Percentiles rank a stretch among this genome's conserved stretches.
These are phyloP conservation scores for Metroxylon sagu DNA, from an alignment of 176 grass and related monocot genomes.

Conservation along the genomic window DNA sequence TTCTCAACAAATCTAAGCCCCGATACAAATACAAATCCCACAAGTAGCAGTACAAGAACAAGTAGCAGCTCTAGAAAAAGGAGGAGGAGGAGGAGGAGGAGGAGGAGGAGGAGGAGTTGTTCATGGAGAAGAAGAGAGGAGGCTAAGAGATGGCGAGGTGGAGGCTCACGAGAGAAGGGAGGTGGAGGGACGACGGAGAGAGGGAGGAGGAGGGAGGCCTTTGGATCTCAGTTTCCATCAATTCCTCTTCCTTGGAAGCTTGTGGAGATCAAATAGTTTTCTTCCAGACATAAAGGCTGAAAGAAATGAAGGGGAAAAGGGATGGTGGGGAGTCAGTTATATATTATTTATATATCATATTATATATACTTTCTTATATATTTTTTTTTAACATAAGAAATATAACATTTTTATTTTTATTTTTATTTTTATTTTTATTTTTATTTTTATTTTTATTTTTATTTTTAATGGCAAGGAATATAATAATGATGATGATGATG, in stretches of 20 bases:
- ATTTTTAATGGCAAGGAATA: too few species aligned
- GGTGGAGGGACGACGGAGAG: background rate
- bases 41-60: too few species aligned
- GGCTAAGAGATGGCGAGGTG: background rate
- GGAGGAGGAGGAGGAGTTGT: background rate
- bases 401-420: too few species aligned
- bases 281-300: constrained; percentile 5
- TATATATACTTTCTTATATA: too few species aligned
- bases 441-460: too few species aligned
- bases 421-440: too few species aligned
- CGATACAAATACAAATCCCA: too few species aligned
- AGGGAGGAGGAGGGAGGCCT: background rate
- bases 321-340: constrained; percentile 8
- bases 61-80: background rate
- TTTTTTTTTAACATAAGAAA: too few species aligned
- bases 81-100: background rate
- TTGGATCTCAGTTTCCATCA: constrained; percentile 13
- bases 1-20: too few species aligned
- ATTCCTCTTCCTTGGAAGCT: constrained; percentile 13
- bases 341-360: constrained; percentile 9
- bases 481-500: too few species aligned
- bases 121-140: background rate
- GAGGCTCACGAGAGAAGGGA: too few species aligned
- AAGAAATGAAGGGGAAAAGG: constrained; percentile 6
- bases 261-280: constrained; percentile 24